Evolutionary conservation across 441 rosid genomes (phyloP).

Genomic region (Euphorbia corollata): DNA sequence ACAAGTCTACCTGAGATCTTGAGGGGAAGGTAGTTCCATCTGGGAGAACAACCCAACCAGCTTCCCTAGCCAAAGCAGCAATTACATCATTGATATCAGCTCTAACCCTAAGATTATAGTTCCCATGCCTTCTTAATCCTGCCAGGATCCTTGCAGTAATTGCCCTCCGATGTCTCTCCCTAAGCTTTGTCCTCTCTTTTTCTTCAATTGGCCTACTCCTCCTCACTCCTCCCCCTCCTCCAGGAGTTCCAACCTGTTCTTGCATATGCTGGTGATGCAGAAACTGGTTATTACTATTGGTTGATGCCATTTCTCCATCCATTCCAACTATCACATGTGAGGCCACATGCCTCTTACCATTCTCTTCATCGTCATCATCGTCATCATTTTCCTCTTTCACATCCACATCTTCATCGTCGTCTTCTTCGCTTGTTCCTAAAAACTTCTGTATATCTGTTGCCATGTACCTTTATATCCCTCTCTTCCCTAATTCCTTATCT

Average conservation of each 20-base stretch:
- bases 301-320: constrained; percentile 38
- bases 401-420: constrained; percentile 85
- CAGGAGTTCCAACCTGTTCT: constrained; percentile 70
- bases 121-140: constrained; percentile 94
- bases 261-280: constrained; percentile 58
- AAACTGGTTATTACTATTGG: constrained; percentile 53
- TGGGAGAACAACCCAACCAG: constrained; percentile 99
- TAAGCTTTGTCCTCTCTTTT: constrained; percentile 92
- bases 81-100: constrained; percentile 99
- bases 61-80: constrained; percentile 98
- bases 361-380: constrained; percentile 48
- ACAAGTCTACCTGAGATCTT: constrained; percentile 67
- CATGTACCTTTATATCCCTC: constrained; percentile 30
- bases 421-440: constrained; percentile 74
- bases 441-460: constrained; percentile 77
- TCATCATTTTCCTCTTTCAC: constrained; percentile 88
- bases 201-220: constrained; percentile 87
- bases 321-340: constrained; percentile 40
- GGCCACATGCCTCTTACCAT: constrained; percentile 41
- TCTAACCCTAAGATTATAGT: constrained; percentile 95
- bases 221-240: constrained; percentile 68
- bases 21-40: constrained; percentile 99
- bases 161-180: constrained; percentile 96
- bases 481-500: constrained; percentile 19
- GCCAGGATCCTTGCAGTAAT: constrained; percentile 97